Evolutionary conservation across 768 basidiomycete genomes (phyloP), one percentile per base, ranked within the genome.

Genomic region (Rhizopogon vinicolor): DNA sequence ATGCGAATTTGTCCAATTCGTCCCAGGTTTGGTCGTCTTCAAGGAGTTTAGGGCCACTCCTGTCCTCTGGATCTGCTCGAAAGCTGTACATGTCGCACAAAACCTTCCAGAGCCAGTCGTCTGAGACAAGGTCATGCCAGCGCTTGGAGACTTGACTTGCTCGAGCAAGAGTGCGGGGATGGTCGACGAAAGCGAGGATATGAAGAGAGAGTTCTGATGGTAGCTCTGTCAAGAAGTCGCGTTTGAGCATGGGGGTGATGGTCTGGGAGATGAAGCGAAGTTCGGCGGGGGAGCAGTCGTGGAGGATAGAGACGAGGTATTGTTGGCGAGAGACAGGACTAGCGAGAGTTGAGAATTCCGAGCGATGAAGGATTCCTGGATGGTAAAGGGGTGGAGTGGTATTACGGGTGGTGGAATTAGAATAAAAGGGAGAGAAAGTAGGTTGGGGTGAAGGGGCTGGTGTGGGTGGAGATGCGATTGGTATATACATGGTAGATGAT

Each of bases 41-140:
- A 41, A 35, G 40, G 44, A 45, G 43, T 33, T 45, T 41, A 28
- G 45, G 44, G 7, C 28, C 55, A 33, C 65, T 54, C 31, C 62
- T 61, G 46, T 65, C 64, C 40, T 58, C 58, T 52, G 73, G 66
- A 7, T 70, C 63, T 7, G 52, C 19, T 53, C 65, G 62, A 60
- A 84, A 89, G 6, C 78, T 78, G 65, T 84, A 80, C 16, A 73
- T 63, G 10, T 73, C 68, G 63, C 87, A 93, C 83, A 96, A 82
- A 10, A 76, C 62, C 68, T 82, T 85, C 95, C 94, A 98, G 10
- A 91, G 75, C 59, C 75, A 78, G 60, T 95, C 91, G 62, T 93
- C 93, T 44, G 77, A 71, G 7, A 86, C 76, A 6, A 97, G 77
- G 14, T 67, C 71, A 13, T 78, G 71, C 95, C 95, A 98, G 48